Base-by-base conservation (phyloP, 2,329 filamentous ascomycete species). In the Xylariales sp. region DNA sequence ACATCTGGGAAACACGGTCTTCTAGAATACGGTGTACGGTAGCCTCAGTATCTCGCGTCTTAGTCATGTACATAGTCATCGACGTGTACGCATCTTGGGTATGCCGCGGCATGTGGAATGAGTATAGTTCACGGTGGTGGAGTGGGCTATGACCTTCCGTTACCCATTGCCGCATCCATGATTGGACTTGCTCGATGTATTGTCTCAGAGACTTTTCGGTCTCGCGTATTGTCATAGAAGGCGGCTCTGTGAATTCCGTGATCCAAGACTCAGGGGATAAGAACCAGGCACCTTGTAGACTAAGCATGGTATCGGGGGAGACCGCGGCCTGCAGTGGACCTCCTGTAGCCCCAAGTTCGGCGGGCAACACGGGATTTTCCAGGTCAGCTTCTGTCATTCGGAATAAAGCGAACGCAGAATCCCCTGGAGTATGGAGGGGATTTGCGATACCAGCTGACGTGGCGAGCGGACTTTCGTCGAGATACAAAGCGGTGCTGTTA, bases 1-100 rank as follows among this genome's bases (percentile, higher is more conserved):
- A 34, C 7, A 77, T 59, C 46, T 75, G 71, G n/a, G 70, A 62
- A 6, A 71, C 72, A 16, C 75, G 71, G 55, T 74, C 69, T 23
- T 76, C 75, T 6, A 76, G 54, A 16, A 77, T 69, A n/a, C 69
- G 71, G 7, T 67, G 34, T 3, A 70, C 67, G 14, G 45, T 71
- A 14, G 45, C 49, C n/a, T 69, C 62, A n/a, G 57, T 72, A 4
- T 67, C 68, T 3, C 60, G 48, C 12, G 57, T 75, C 46, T 69
- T 65, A 61, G 64, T 54, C 41, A 70, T 59, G 58, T 77, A 77
- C 54, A 70, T 65, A 28, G 65, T 41, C 32, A 74, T 61, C 1
- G 71, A 71, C 5, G 73, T 73, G 62, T 75, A 75, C 18, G 74
- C 75, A 39, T 77, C 75, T 41, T 76, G 73, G 3, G 73, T 65